Evolutionary conservation across 1,139 yeast species (phyloP).

Genomic region (Taphrina betulina): DNA sequence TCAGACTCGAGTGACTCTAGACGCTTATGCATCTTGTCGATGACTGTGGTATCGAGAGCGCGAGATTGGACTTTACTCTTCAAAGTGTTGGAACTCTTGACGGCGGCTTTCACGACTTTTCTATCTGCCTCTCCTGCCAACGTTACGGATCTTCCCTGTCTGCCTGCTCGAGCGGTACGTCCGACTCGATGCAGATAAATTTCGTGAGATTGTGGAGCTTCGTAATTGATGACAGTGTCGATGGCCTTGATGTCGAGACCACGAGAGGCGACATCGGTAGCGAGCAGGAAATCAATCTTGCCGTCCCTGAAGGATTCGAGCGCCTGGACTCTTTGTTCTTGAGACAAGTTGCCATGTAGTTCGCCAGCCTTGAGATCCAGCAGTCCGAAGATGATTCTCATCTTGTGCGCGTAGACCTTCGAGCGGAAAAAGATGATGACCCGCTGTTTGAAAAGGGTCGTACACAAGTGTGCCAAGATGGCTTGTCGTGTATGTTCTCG

Average conservation of each 20-base stretch:
- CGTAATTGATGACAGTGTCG: constrained; percentile 88
- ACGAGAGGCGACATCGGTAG: constrained; percentile 98
- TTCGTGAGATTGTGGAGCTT: constrained; percentile 91
- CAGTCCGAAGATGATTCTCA: constrained; percentile 81
- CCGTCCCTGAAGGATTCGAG: constrained; percentile 78
- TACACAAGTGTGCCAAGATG: constrained; percentile 50
- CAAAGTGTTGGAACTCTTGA: constrained; percentile 58
- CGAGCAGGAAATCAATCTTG: constrained; percentile 79
- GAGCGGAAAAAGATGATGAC: constrained; percentile 87
- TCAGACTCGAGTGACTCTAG: constrained; percentile 60
- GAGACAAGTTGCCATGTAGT: constrained; percentile 89
- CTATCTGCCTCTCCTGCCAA: constrained; percentile 95
- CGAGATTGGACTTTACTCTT: constrained; percentile 66
- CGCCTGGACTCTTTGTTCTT: constrained; percentile 87
- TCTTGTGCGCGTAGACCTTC: constrained; percentile 83
- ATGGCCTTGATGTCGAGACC: constrained; percentile 98
- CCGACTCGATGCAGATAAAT: constrained; percentile 96
- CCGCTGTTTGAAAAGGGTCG: constrained; percentile 67
- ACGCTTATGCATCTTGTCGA: constrained; percentile 63
- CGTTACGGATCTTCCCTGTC: constrained; percentile 88
- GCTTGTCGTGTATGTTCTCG: constrained; percentile 84
- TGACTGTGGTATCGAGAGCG: constrained; percentile 79
- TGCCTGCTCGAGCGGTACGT: constrained; percentile 98
- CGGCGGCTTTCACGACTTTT: constrained; percentile 81
- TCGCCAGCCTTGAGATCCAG: constrained; percentile 87